Base-by-base conservation (phyloP, 306 rosid species). In the Castanea crenata region DNA sequence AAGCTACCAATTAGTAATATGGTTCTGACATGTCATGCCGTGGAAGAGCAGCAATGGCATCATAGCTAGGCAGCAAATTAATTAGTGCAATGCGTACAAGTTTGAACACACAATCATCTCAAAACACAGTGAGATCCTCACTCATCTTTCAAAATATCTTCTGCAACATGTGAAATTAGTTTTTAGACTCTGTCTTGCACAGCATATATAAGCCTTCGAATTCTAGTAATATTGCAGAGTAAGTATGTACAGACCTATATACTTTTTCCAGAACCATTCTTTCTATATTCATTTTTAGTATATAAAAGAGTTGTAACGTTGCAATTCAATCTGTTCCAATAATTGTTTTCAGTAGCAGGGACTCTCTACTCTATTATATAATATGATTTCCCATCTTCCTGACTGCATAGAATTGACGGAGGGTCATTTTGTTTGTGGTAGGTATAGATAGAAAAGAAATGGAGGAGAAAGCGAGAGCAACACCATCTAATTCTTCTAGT, bases 391-490 rank as follows among this genome's bases (percentile, higher is more conserved):
- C 46, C 46, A 41, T 41, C 12, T 41, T 41, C 46, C 46, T 41
- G 12, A 41, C 46, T 41, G 46, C 46, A 41, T 41, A 41, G 11
- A 41, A 41, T 41, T 41, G 46, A 41, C 0, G 3, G 46, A 8
- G 46, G 46, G 11, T 41, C 46, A 41, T 41, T 41, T 41, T 41
- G 46, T 41, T 41, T 41, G 46, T 41, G 46, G 46, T 41, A 41
- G 46, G 46, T 41, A 41, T 41, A 49, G 14, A 49, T 49, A 49
- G 54, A 49, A 10, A 49, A 12, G 1, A 49, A 3, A 49, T 49
- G 54, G 54, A 58, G 93, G 91, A 91, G 76, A 89, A 91, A 83
- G 79, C 38, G 57, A 69, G 81, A 8, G 74, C 61, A 34, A 72
- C 61, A 35, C 8, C 78, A 57, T 80, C 84, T 79, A 75, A 65